A percentile compares a stretch with the other conserved stretches of the same genome.
Conservation (phyloP, 2,329 filamentous ascomycete species). For the Trichoderma hamatum region DNA sequence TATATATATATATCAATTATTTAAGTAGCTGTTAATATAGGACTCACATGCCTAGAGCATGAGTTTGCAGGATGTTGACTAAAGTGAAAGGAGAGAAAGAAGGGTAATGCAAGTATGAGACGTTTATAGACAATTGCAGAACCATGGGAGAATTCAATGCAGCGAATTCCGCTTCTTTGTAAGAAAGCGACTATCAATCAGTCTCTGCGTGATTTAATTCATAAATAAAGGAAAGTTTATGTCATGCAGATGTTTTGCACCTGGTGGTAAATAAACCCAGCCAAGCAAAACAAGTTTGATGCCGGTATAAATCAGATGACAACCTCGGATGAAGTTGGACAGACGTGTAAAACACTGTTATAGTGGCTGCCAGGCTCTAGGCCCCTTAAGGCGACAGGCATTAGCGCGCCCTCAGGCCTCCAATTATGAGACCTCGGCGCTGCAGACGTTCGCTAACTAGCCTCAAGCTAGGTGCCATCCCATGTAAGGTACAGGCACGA, state of each 20-base stretch:
- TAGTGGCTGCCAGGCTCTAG: neutral
- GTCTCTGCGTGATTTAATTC: neutral
- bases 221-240: neutral
- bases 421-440: neutral
- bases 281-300: neutral
- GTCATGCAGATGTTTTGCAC: neutral
- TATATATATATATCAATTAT: neutral
- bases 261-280: neutral
- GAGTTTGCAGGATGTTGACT: neutral
- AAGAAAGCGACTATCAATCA: too few relatives aligned
- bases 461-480: neutral
- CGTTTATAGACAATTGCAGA: neutral
- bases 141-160: neutral
- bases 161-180: neutral
- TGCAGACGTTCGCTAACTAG: neutral
- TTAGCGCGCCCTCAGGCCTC: neutral
- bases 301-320: neutral
- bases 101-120: neutral
- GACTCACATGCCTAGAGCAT: neutral
- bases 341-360: neutral
- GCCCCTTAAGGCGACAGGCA: neutral
- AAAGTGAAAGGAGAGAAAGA: neutral
- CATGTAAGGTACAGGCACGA: neutral
- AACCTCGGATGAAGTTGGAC: neutral
- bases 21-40: neutral